Evolutionary conservation across 2,329 filamentous ascomycete genomes (phyloP), one percentile per base, ranked within the genome.

Genomic region (Paradendryphiella salina): DNA sequence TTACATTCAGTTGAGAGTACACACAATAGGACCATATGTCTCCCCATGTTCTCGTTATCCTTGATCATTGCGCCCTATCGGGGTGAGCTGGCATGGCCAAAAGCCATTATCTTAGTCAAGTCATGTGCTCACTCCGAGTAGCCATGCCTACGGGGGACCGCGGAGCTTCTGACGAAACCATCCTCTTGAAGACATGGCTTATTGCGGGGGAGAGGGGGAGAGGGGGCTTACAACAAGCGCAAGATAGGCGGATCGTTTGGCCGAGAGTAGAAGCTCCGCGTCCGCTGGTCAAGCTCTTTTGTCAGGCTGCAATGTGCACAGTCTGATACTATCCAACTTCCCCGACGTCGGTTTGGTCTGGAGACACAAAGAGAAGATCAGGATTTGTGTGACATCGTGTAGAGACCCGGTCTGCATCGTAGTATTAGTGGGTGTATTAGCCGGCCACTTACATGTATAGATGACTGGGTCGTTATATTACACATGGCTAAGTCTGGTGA

Each of bases 381-480:
- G 15, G 28, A 46, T 15, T 23, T 31, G 29, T 28, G 38, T 29
- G 37, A 23, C 21, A 43, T 36, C 9, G 39, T 43, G 23, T 53
- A 46, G 34, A 46, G 26, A 34, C 35, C 34, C 44, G 14, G 32
- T 39, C 23, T 21, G 17, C 29, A 23, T 29, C 21, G 31, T 23
- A 15, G 20, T 36, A 13, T 42, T 52, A 52, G 53, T 47, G 44
- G 17, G 35, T 52, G 46, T 45, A 39, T 38, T 35, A 54, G 32
- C 41, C 58, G 48, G 58, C 45, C 49, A 56, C 34, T 56, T 54
- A 53, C 50, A 51, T 53, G 47, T 50, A 40, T 21, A 17, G 38
- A 61, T 58, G 59, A 56, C 56, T 38, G 51, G 46, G 46, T 53
- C 31, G 45, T 37, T 57, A 41, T 54, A 43, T 50, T 41, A 52